A percentile compares a stretch with the other conserved stretches of the same genome.
Conservation (phyloP, 2,329 filamentous ascomycete species). For the Talaromyces sp. region DNA sequence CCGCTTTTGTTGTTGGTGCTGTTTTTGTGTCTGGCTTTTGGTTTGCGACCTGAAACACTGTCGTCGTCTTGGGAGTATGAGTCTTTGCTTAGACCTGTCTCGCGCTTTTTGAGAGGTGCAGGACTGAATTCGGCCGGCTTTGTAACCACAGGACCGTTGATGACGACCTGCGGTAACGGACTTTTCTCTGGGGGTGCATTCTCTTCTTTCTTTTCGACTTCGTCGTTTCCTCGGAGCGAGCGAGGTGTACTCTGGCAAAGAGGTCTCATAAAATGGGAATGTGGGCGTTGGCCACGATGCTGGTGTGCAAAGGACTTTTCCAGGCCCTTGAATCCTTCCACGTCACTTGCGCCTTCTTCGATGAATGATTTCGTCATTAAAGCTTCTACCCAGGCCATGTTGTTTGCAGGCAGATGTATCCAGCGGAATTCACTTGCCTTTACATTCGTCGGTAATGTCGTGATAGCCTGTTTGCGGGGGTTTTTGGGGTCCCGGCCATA, state of each 20-base stretch:
- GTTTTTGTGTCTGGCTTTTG: constrained; percentile 30
- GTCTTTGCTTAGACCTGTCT: constrained; percentile 29
- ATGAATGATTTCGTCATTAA: constrained; percentile 64
- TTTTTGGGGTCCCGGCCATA: constrained; percentile 51
- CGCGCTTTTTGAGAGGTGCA: constrained; percentile 28
- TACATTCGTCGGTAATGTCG: constrained; percentile 46
- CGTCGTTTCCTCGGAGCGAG: constrained; percentile 28
- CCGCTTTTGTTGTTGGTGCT: constrained; percentile 29
- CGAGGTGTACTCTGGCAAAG: constrained; percentile 53
- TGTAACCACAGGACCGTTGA: constrained; percentile 23
- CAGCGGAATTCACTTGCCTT: constrained; percentile 51
- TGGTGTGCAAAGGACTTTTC: constrained; percentile 62
- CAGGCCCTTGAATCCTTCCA: constrained; percentile 61
- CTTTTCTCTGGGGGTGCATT: not conserved
- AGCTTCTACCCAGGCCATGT: constrained; percentile 60
- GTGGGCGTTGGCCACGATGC: constrained; percentile 56
- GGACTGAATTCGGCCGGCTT: constrained; percentile 13
- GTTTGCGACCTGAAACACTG: constrained; percentile 28
- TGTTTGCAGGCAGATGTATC: constrained; percentile 55
- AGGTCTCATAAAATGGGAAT: constrained; percentile 62
- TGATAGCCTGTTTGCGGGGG: constrained; percentile 46
- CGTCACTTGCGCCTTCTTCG: constrained; percentile 60
- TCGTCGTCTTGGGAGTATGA: constrained; percentile 27
- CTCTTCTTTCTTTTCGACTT: constrained; percentile 28
- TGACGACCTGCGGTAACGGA: constrained; percentile 20